Conservation (phyloP, 805 yeast species). For the Ogataea pilisensis region DNA sequence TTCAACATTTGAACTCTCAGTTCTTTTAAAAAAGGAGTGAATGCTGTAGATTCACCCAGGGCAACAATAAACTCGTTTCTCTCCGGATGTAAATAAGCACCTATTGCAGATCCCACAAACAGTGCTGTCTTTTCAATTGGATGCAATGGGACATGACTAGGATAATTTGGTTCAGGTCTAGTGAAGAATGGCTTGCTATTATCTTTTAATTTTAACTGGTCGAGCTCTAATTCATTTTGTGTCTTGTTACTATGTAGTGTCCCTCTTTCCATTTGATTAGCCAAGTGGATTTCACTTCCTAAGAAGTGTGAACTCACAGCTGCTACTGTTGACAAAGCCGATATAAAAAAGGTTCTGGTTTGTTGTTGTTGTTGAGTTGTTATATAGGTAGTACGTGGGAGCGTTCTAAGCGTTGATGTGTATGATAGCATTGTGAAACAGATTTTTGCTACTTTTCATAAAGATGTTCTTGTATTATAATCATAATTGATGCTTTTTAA, state of each 20-base stretch:
- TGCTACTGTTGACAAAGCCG: constrained; percentile 15
- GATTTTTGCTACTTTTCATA: too few species aligned
- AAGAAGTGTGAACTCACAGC: constrained; percentile 14
- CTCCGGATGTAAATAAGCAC: constrained; percentile 74
- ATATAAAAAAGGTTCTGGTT: constrained; percentile 10
- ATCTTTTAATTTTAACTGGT: constrained; percentile 3
- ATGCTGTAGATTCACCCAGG: constrained; percentile 87
- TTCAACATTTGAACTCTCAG: constrained; percentile 71
- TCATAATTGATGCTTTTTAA: too few species aligned
- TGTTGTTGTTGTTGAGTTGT: background rate
- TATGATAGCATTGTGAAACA: too few species aligned
- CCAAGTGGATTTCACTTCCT: constrained; percentile 47
- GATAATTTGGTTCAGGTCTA: constrained; percentile 48
- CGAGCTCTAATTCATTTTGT: constrained; percentile 26
- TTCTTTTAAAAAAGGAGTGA: constrained; percentile 56
- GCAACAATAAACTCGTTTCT: constrained; percentile 72
- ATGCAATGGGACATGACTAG: constrained; percentile 77
- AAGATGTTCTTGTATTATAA: too few species aligned
- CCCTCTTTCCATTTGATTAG: constrained; percentile 55
- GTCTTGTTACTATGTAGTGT: constrained; percentile 36
- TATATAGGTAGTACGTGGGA: too few species aligned
- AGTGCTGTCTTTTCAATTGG: constrained; percentile 57
- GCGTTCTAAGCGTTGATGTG: too few species aligned
- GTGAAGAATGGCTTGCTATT: constrained; percentile 32
- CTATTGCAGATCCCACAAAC: constrained; percentile 70